Percentiles rank a stretch among this genome's conserved stretches.
Evolutionary conservation across 148 eudicot genomes (phyloP).

Genomic region (Gaultheria prostrata): DNA sequence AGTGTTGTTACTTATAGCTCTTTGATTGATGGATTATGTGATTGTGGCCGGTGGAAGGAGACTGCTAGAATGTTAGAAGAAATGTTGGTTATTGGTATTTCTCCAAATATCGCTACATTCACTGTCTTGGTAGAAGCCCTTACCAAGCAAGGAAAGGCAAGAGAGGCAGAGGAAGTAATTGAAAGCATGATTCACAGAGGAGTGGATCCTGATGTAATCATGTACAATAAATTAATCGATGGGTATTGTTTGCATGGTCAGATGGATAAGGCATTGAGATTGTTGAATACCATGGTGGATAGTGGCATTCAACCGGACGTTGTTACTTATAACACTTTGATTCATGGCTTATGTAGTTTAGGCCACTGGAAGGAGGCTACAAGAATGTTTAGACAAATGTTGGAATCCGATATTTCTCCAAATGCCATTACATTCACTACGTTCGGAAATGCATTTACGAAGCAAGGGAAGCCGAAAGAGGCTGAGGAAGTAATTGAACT

Average conservation of each 20-base stretch:
- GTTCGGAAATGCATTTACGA: not conserved
- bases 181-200: constrained; percentile 14
- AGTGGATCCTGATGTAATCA: not conserved
- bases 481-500: not conserved
- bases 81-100: not conserved
- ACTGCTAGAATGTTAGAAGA: not conserved
- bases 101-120: not conserved
- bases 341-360: no score
- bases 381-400: no score
- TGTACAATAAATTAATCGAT: not conserved
- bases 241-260: not conserved
- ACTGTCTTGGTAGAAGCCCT: not conserved
- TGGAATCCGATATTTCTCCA: not conserved
- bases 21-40: constrained; percentile 13
- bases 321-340: no score
- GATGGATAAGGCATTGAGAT: not conserved
- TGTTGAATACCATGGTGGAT: not conserved
- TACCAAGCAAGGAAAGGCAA: not conserved
- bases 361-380: no score
- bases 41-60: not conserved
- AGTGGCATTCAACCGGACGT: not conserved
- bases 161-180: not conserved
- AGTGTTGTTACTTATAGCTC: constrained; percentile 10
- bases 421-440: not conserved
- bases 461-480: not conserved